phyloP scores from a whole-genome alignment of 2,329 filamentous ascomycete species.

The Claviceps quebecensis region DNA sequence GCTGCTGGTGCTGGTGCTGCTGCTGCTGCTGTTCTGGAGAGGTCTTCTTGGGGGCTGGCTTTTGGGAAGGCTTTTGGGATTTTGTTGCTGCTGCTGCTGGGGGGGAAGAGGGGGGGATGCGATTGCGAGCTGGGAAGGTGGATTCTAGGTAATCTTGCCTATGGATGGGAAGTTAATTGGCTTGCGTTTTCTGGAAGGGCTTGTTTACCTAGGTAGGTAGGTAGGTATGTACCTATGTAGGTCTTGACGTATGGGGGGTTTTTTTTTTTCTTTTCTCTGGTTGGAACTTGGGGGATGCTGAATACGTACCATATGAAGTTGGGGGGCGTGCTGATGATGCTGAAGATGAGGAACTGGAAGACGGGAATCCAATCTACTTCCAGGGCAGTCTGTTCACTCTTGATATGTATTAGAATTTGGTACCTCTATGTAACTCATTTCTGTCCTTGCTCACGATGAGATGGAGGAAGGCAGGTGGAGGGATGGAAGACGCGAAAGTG shows the following conservation, averaged over 20 bases:
- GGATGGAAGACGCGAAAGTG: background rate
- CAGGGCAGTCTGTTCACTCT: background rate
- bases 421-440: background rate
- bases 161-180: conserved; percentile 4
- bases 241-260: too few species aligned
- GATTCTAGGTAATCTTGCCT: conserved; percentile 66
- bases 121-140: conserved; percentile 50
- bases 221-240: too few species aligned
- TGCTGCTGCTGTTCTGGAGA: background rate
- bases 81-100: background rate
- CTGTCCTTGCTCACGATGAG: background rate
- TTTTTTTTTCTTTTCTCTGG: background rate
- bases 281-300: background rate
- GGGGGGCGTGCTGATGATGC: conserved; percentile 58
- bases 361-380: conserved; percentile 51
- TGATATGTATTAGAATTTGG: background rate
- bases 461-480: too few species aligned
- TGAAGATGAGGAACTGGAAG: conserved; percentile 64
- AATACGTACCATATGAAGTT: conserved; percentile 74
- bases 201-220: too few species aligned
- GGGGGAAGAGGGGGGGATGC: background rate
- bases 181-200: too few species aligned
- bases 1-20: conserved; percentile 6
- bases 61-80: conserved; percentile 15
- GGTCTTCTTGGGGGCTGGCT: background rate